These are phyloP conservation scores for Sugiyamaella novakii DNA, from an alignment of 1,139 yeast genomes.

Conservation along the genomic window DNA sequence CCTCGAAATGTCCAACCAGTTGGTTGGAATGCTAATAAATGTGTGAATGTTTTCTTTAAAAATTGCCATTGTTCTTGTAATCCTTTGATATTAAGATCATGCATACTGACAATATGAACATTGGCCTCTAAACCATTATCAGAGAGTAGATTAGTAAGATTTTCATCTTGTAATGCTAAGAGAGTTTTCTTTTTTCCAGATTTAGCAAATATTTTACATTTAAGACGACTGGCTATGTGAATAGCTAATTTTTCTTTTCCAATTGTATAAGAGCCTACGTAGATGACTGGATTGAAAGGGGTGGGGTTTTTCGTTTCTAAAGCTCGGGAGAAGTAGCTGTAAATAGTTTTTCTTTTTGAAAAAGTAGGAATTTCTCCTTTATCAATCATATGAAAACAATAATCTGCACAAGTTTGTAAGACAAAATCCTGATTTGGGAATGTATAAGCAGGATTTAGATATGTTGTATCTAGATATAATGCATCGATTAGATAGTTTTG, in stretches of 20 bases:
- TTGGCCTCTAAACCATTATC: slow-evolving; percentile 53
- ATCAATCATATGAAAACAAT: slow-evolving; percentile 49
- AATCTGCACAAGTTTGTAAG: slow-evolving; percentile 57
- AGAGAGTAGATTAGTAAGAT: slow-evolving; percentile 43
- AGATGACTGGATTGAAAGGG: slow-evolving; percentile 48
- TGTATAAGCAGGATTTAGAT: slow-evolving; percentile 68
- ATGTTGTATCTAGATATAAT: slow-evolving; percentile 86
- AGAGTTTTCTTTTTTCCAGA: slow-evolving; percentile 53
- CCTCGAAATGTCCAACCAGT: slow-evolving; percentile 79
- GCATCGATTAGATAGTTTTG: slow-evolving; percentile 47
- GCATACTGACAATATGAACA: slow-evolving; percentile 74
- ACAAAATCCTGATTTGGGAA: slow-evolving; percentile 80
- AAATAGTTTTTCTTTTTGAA: slow-evolving; percentile 26
- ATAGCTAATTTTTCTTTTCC: slow-evolving; percentile 89
- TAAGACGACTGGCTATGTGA: slow-evolving; percentile 59
- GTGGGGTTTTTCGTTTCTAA: slow-evolving; percentile 5
- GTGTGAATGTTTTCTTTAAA: slow-evolving; percentile 34
- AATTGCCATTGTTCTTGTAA: slow-evolving; percentile 34
- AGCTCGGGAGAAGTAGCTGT: slow-evolving; percentile 25
- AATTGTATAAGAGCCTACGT: slow-evolving; percentile 88
- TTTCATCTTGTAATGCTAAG: slow-evolving; percentile 47
- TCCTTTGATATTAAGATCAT: slow-evolving; percentile 46
- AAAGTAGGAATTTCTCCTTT: slow-evolving; percentile 32
- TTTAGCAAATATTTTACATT: slow-evolving; percentile 56
- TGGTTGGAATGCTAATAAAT: slow-evolving; percentile 50